These are phyloP conservation scores for Naganishia liquefaciens DNA, from an alignment of 1,284 basidiomycete species.

Conservation along the genomic window DNA sequence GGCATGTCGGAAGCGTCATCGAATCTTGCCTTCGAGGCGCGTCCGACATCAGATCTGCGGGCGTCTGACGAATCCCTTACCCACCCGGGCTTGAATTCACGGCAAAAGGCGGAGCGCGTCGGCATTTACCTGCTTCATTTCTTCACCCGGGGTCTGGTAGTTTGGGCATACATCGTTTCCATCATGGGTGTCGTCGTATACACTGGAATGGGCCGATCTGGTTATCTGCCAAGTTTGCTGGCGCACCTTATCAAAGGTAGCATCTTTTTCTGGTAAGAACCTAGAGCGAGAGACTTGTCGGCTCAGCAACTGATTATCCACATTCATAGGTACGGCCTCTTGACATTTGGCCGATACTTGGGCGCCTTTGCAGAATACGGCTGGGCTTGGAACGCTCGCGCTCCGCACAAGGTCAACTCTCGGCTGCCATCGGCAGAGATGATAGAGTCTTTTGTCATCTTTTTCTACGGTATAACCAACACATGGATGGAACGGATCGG, in stretches of 20 bases:
- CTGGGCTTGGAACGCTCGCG: constrained; percentile 85
- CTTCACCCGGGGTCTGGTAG: constrained; percentile 65
- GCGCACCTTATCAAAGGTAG: constrained; percentile 93
- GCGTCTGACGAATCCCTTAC: constrained; percentile 13
- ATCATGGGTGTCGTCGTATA: constrained; percentile 74
- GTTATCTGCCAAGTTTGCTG: constrained; percentile 59
- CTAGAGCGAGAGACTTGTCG: background rate
- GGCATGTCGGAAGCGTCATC: constrained; percentile 29
- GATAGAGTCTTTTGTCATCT: constrained; percentile 82
- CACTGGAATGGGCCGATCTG: constrained; percentile 73
- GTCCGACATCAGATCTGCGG: constrained; percentile 4
- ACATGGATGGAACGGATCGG: constrained; percentile 98
- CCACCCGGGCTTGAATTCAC: background rate
- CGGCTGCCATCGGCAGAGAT: constrained; percentile 73
- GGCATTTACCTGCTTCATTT: constrained; percentile 55
- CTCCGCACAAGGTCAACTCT: constrained; percentile 35
- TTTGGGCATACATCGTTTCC: constrained; percentile 67
- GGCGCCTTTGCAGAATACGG: constrained; percentile 84
- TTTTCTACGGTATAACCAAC: constrained; percentile 85
- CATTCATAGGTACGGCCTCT: constrained; percentile 68
- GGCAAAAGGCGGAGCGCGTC: constrained; percentile 7
- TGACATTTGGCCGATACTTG: constrained; percentile 86
- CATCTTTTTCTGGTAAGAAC: constrained; percentile 71
- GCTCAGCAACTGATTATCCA: background rate
- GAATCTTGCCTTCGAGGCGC: constrained; percentile 19